These are phyloP conservation scores for Penicillium riverlandense DNA, from an alignment of 495 filamentous ascomycete species.

Conservation along the genomic window DNA sequence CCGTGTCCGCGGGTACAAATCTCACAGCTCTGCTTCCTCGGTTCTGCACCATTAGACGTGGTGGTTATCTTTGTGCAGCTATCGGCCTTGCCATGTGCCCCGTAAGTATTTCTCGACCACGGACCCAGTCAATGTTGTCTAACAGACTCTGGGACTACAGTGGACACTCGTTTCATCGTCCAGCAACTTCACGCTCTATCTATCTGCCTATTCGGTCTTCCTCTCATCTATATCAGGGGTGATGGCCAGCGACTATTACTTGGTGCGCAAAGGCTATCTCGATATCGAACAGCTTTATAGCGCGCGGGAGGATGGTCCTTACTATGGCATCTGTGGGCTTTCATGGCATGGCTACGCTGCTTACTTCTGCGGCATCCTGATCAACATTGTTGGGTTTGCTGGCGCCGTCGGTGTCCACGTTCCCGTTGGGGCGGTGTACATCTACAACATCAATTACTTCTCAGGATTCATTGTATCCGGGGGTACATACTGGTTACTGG, in stretches of 20 bases:
- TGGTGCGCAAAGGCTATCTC: constrained; percentile 80
- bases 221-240: constrained; percentile 90
- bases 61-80: constrained; percentile 79
- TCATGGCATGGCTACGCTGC: constrained; percentile 79
- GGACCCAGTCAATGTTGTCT: neutral
- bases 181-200: constrained; percentile 94
- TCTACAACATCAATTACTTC: constrained; percentile 91
- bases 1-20: constrained; percentile 82
- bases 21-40: constrained; percentile 82
- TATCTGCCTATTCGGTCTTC: constrained; percentile 93
- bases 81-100: constrained; percentile 86
- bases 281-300: constrained; percentile 75
- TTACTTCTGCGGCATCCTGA: constrained; percentile 77
- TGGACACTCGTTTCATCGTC: constrained; percentile 70
- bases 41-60: constrained; percentile 81
- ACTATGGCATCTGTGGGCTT: constrained; percentile 67
- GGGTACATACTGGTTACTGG: constrained; percentile 59
- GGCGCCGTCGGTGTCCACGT: constrained; percentile 71
- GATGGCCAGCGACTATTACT: constrained; percentile 85
- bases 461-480: constrained; percentile 68
- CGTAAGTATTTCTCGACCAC: constrained; percentile 15
- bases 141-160: constrained; percentile 14
- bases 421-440: constrained; percentile 72
- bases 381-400: constrained; percentile 90
- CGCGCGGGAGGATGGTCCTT: constrained; percentile 55